Base-by-base conservation (phyloP, 108 stramenopile species). In the Skeletonema marinoi region DNA sequence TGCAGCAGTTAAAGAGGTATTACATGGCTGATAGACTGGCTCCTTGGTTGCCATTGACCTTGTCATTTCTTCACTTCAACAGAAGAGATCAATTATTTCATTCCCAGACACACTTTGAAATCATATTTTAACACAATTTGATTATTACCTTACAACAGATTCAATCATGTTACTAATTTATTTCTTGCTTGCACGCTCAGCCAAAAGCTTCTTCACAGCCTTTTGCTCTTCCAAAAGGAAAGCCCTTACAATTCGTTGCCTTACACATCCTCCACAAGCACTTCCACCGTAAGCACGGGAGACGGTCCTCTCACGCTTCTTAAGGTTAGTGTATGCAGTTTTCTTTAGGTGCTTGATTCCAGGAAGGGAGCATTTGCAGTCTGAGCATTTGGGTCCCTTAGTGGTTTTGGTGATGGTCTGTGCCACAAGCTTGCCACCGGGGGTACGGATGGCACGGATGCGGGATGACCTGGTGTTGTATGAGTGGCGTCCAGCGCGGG, bases 151-250 rank as follows among this genome's bases (percentile, higher is more conserved):
- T 56, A 56, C 25, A 56, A 56, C 54, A 56, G 54, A 56, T 56
- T 56, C 25, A 56, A 56, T 25, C 54, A 25, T 54, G 48, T 68
- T 71, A 66, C 65, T 61, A 30, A 59, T 70, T 82, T 82, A 81
- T 68, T 85, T 85, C 81, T 86, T 87, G 64, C 67, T 83, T 32
- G 80, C 69, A 62, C 90, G 88, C 75, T 98, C 98, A 32, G 94
- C 91, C 80, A 99, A 90, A 41, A 99, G 88, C 88, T 97, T 93
- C 98, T 99, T 99, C 32, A 98, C 98, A 60, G 98, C 98, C 98
- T 99, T 99, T 78, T 98, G 98, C 89, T 99, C 99, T 89, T 99
- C 98, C 85, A 99, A 89, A 68, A 99, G 80, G 84, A 99, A 99
- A 36, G 99, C 99, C 78, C 99, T 85, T 60, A 99, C 86, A 84